These are phyloP conservation scores for Batrachochytrium dendrobatidis DNA, from an alignment of 371 early-diverging fungal genomes.

Conservation along the genomic window DNA sequence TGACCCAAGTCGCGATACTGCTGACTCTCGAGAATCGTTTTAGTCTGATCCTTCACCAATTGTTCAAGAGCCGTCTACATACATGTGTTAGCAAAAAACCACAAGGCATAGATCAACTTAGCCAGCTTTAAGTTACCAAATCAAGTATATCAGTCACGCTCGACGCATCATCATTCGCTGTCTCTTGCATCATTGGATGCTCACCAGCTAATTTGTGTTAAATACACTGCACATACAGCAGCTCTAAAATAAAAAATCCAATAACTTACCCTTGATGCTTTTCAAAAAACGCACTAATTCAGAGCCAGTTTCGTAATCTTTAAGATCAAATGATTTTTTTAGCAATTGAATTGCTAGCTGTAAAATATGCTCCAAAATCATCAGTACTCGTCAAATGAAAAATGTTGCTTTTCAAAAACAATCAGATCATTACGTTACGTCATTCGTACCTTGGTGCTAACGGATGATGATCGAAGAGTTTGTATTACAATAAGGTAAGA, in stretches of 20 bases:
- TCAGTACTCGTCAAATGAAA: not conserved
- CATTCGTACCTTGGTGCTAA: slow-evolving; percentile 50
- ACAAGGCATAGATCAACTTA: not conserved
- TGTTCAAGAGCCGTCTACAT: not conserved
- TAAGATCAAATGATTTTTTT: slow-evolving; percentile 62
- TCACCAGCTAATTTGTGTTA: slow-evolving; percentile 2
- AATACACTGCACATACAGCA: too few species aligned
- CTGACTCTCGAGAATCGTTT: slow-evolving; percentile 15
- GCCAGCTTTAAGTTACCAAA: slow-evolving; percentile 4
- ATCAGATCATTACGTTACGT: not conserved
- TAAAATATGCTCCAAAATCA: not conserved
- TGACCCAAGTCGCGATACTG: slow-evolving; percentile 19
- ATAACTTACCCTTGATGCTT: slow-evolving; percentile 62
- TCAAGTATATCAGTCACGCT: slow-evolving; percentile 1
- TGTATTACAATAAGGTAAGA: slow-evolving; percentile 80
- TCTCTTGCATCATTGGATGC: not conserved
- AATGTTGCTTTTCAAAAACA: not conserved
- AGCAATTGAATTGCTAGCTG: slow-evolving; percentile 56
- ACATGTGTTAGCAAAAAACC: not conserved
- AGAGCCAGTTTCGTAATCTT: slow-evolving; percentile 73
- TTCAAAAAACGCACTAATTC: slow-evolving; percentile 75
- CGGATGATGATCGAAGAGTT: slow-evolving; percentile 62
- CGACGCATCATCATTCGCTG: too few species aligned
- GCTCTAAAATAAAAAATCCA: not conserved
- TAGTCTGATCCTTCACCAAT: slow-evolving; percentile 29